These are phyloP conservation scores for Stentor coeruleus DNA, from an alignment of 73 alveolate genomes.

Conservation along the genomic window DNA sequence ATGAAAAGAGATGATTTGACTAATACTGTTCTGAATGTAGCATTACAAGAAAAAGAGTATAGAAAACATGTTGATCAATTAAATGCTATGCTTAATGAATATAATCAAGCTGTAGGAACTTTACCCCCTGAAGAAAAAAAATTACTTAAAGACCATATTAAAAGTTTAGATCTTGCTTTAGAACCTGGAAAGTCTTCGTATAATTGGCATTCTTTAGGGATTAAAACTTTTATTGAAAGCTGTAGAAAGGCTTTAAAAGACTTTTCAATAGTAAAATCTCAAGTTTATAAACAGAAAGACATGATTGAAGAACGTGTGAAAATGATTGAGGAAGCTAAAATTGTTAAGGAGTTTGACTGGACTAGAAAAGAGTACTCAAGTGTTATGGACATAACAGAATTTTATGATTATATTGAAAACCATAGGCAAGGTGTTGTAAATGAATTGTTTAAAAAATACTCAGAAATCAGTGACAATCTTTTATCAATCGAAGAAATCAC, in stretches of 20 bases:
- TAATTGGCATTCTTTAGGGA: constrained; percentile 98
- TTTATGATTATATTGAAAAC: constrained; percentile 93
- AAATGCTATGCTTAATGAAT: constrained; percentile 81
- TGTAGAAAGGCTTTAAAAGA: constrained; percentile 75
- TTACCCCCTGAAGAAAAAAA: constrained; percentile 90
- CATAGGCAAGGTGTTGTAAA: constrained; percentile 80
- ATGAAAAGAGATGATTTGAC: constrained; percentile 87
- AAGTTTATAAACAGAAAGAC: constrained; percentile 27
- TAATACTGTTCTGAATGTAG: constrained; percentile 90
- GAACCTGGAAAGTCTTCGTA: constrained; percentile 90
- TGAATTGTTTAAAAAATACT: constrained; percentile 84
- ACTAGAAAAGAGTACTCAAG: constrained; percentile 51
- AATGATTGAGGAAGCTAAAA: constrained; percentile 42
- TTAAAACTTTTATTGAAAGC: constrained; percentile 86
- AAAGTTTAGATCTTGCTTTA: constrained; percentile 42
- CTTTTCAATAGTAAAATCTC: constrained; percentile 61
- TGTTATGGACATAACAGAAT: constrained; percentile 65
- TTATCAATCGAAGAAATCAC: constrained; percentile 97
- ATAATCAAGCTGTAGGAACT: constrained; percentile 81
- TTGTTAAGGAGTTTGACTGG: constrained; percentile 64
- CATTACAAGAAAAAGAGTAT: constrained; percentile 92
- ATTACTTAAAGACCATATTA: constrained; percentile 60
- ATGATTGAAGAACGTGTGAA: constrained; percentile 41
- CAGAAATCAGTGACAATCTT: constrained; percentile 79
- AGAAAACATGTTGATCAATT: constrained; percentile 84